Base-by-base conservation (phyloP, 2,329 filamentous ascomycete genomes). In the Fusarium nanum region DNA sequence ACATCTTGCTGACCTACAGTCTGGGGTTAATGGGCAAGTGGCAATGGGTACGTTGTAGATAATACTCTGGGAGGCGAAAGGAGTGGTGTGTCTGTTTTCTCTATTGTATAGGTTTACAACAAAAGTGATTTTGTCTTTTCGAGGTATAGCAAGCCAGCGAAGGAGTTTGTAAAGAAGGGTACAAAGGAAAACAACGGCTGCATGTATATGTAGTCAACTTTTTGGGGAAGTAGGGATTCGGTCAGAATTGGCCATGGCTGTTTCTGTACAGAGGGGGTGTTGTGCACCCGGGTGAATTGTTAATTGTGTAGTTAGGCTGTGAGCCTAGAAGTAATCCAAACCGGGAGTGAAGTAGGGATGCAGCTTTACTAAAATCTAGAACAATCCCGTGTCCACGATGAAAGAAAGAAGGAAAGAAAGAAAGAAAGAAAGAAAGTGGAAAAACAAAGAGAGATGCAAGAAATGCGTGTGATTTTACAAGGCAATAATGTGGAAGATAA, bases 301-400 rank as follows among this genome's bases (percentile, higher is more conserved):
- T 7, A 27, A 49, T 37, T 37, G 22, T 23, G 28, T 14, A 18
- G n/a, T 59, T 50, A n/a, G 14, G 22, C 41, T 50, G 20, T 18
- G 8, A 23, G n/a, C 18, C 20, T 28, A 13, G 30, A 34, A 25
- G 22, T 25, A 20, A 14, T 52, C n/a, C 13, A 27, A 27, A 25
- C 5, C 22, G 23, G 13, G n/a, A 18, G 32, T n/a, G 34, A 41
- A 32, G 18, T 27, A n/a, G 14, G n/a, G n/a, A 41, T 27, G 30
- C 18, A 52, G 32, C 23, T 34, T 52, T 20, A 27, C 18, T 40
- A 37, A 34, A 27, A 48, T 65, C 41, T 32, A 53, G 34, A 59
- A 75, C 72, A 55, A 73, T 81, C 25, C 78, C 80, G 6, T 78
- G 76, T 57, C 57, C 82, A 49, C 73, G 79, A 62, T 81, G 81